Base-by-base conservation (phyloP, 2,329 filamentous ascomycete species). In the Chrysoporthe cubensis region DNA sequence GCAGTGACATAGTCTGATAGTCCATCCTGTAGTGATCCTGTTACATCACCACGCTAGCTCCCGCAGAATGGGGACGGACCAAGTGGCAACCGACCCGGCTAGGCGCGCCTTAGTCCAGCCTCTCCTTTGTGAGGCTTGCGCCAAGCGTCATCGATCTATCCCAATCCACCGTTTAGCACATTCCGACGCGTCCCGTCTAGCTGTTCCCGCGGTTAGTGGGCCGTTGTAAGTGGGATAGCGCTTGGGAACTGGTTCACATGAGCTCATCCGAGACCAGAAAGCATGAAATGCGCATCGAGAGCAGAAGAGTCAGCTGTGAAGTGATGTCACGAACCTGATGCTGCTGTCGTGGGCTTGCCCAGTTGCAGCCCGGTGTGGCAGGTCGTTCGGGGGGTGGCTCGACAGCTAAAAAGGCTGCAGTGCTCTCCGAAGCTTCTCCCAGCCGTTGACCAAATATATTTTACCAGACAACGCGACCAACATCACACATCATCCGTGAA, bases 71-170 rank as follows among this genome's bases (percentile, higher is more conserved):
- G 58, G 56, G 50, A 67, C 40, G 40, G 57, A 18, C 56, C 59
- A 43, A 44, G 21, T 56, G 57, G 60, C 64, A 37, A 42, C 18
- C 37, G 50, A 13, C 13, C 48, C 46, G 65, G 16, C 16, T 16
- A 54, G 21, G 50, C n/a, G 32, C 32, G 9, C 21, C n/a, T 56
- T 67, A 64, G 42, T 43, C 21, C n/a, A 18, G 16, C 37, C 61
- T 18, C 13, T 62, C 40, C 54, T 42, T 65, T 54, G 26, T 6
- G 62, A 40, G 56, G 56, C 56, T 56, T 56, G 56, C 62, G 62
- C 66, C 48, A 65, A 34, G 59, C 66, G 66, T 67, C 66, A 67
- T 67, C 52, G 62, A 65, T 32, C 59, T 60, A 32, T 43, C 21
- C 57, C n/a, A 43, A 62, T 40, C 65, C 43, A 59, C 21, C 48